phyloP scores from a whole-genome alignment of 2,329 filamentous ascomycete genomes.

The Parafenestella ontariensis region DNA sequence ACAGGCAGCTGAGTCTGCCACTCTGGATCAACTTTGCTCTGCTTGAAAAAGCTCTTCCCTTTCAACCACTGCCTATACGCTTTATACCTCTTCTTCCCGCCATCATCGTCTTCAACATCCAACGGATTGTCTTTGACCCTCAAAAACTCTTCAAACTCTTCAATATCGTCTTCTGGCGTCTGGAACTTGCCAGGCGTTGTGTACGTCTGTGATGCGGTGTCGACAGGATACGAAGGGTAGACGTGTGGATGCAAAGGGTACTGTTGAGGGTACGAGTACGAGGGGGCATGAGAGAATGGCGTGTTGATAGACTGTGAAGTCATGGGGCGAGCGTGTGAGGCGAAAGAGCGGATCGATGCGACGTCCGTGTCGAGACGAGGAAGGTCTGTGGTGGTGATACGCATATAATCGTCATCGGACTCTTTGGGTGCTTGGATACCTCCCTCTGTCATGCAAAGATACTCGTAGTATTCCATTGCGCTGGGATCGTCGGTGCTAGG shows the following conservation, averaged over 20 bases:
- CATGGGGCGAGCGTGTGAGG: slow-evolving; percentile 33
- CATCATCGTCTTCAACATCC: slow-evolving; percentile 86
- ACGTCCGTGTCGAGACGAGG: slow-evolving; percentile 32
- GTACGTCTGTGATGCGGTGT: slow-evolving; percentile 5
- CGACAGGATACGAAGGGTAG: slow-evolving; percentile 13
- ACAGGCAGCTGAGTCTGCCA: slow-evolving; percentile 48
- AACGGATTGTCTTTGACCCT: slow-evolving; percentile 81
- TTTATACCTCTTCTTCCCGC: slow-evolving; percentile 93
- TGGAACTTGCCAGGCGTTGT: slow-evolving; percentile 50
- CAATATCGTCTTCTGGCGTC: slow-evolving; percentile 69
- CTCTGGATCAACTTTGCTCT: slow-evolving; percentile 65
- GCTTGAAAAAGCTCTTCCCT: slow-evolving; percentile 96
- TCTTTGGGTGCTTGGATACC: slow-evolving; percentile 22
- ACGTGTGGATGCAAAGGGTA: slow-evolving; percentile 25
- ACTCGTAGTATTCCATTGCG: slow-evolving; percentile 77
- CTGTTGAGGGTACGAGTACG: slow-evolving; percentile 30
- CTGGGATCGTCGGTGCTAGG: slow-evolving; percentile 58
- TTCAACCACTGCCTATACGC: slow-evolving; percentile 93
- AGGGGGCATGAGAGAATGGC: slow-evolving; percentile 43
- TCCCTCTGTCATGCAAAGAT: slow-evolving; percentile 66
- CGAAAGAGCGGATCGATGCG: slow-evolving; percentile 34
- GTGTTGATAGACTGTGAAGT: slow-evolving; percentile 36
- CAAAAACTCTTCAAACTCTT: slow-evolving; percentile 79
- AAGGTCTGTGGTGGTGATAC: slow-evolving; percentile 19
- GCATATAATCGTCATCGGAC: slow-evolving; percentile 23